Conservation (phyloP, 2,329 filamentous ascomycete genomes). For the Alternaria hordeiaustralica region DNA sequence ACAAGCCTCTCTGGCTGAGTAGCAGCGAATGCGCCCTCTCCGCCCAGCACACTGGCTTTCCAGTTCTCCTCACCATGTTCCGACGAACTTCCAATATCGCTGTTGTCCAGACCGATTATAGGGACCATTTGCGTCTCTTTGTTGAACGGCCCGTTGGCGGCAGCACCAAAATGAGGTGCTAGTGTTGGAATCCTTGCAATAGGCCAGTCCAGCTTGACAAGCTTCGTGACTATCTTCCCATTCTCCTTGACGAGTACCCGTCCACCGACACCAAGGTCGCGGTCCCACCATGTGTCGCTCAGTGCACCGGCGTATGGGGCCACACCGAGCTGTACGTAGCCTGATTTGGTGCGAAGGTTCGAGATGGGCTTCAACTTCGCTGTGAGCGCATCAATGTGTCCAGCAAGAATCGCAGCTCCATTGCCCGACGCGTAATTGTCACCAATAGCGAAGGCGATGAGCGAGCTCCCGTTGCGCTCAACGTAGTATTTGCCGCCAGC, state of each 20-base stretch:
- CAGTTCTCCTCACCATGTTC: conserved; percentile 46
- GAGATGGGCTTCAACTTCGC: conserved; percentile 90
- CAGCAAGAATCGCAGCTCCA: conserved; percentile 85
- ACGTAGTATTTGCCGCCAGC: conserved; percentile 88
- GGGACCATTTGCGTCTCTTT: conserved; percentile 93
- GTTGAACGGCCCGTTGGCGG: conserved; percentile 72
- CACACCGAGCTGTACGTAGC: conserved; percentile 87
- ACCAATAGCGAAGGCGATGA: conserved; percentile 87
- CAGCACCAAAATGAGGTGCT: conserved; percentile 89
- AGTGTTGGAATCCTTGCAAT: conserved; percentile 89
- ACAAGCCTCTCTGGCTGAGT: conserved; percentile 88
- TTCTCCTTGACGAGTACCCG: conserved; percentile 82
- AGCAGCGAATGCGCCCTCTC: conserved; percentile 73
- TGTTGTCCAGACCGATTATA: conserved; percentile 86
- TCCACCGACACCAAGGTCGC: conserved; percentile 89
- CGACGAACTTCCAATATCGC: conserved; percentile 54
- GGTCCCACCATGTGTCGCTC: conserved; percentile 95
- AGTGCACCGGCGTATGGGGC: conserved; percentile 90
- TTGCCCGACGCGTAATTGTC: conserved; percentile 82
- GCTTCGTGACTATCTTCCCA: conserved; percentile 78
- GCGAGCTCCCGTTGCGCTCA: conserved; percentile 81
- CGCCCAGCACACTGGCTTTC: conserved; percentile 60
- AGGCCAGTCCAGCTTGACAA: conserved; percentile 93
- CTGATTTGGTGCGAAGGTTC: conserved; percentile 80
- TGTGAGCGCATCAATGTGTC: conserved; percentile 91